Conservation (phyloP, 2,329 filamentous ascomycete species). For the Monosporascus sp. region DNA sequence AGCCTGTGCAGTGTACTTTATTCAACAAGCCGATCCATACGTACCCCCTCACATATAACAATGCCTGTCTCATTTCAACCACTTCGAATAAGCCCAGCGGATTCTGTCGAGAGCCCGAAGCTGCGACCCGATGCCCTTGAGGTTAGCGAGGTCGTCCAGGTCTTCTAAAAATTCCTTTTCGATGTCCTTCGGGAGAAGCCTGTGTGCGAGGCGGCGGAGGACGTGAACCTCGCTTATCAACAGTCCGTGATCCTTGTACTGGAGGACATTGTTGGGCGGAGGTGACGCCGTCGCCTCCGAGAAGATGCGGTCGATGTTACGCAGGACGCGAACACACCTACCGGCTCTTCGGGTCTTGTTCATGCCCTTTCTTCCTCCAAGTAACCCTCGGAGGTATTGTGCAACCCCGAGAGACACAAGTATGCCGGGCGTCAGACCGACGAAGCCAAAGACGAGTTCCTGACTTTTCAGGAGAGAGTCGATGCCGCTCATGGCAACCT, state of each 20-base stretch:
- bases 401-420: constrained; percentile 72
- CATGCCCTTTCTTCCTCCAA: constrained; percentile 67
- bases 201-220: constrained; percentile 62
- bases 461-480: constrained; percentile 93
- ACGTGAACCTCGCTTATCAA: constrained; percentile 86
- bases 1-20: no score
- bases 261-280: constrained; percentile 67
- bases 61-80: constrained; percentile 40
- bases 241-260: constrained; percentile 88
- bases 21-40: neutral
- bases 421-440: constrained; percentile 89
- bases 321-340: constrained; percentile 69
- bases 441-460: constrained; percentile 95
- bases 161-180: constrained; percentile 86
- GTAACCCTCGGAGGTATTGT: constrained; percentile 63
- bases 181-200: constrained; percentile 66
- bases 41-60: neutral
- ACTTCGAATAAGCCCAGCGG: constrained; percentile 83
- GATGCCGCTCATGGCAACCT: constrained; percentile 93
- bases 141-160: constrained; percentile 76
- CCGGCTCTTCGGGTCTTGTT: constrained; percentile 60
- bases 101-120: constrained; percentile 75
- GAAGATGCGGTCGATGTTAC: constrained; percentile 81
- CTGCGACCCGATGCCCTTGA: constrained; percentile 74
- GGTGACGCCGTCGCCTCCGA: constrained; percentile 62